Base-by-base conservation (phyloP, 2,329 filamentous ascomycete genomes). In the Beauveria pseudobassiana region DNA sequence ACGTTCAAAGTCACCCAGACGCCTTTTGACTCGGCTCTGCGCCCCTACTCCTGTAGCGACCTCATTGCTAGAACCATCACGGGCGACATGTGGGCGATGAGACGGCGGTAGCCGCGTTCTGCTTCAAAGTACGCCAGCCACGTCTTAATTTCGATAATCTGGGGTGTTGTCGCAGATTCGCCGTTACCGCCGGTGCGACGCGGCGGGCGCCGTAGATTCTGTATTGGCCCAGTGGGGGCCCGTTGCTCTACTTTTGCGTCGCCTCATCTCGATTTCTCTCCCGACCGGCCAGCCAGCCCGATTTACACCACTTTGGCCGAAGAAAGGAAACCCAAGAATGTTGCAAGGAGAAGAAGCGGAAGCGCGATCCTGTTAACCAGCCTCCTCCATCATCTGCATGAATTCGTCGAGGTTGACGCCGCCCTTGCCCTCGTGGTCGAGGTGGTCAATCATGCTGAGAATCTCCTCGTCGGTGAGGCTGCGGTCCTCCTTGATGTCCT, bases 401-500 rank as follows among this genome's bases (percentile, higher is more conserved):
- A 89, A 89, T 73, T 89, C 87, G 62, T 89, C 86, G 66, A 84
- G 79, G 65, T 84, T 85, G 8, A 89, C 86, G 61, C 84, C 92
- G 12, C 93, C 93, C 68, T 96, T 96, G 1, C 91, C 93, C 71
- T 96, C 90, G 66, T 97, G 82, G 77, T 99, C 95, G 78, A 98
- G 96, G 75, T 98, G 93, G 71, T 97, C 92, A 77, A 99, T 95
- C 95, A 99, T 99, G 66, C 92, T 92, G 68, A 86, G 82, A 64
- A 99, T 81, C 74, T 99, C 95, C 69, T 96, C 90, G 71, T 99
- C 93, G 68, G 95, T 91, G 67, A 99, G 81, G 14, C 90, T 91
- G 49, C 76, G 74, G 62, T 77, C 76, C 74, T 98, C 93, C 8
- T 95, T 95, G 65, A 99, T 80, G 73, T 98, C 95, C 69, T 91